phyloP scores from a whole-genome alignment of 2,329 filamentous ascomycete genomes.

The Fusarium buxicola region DNA sequence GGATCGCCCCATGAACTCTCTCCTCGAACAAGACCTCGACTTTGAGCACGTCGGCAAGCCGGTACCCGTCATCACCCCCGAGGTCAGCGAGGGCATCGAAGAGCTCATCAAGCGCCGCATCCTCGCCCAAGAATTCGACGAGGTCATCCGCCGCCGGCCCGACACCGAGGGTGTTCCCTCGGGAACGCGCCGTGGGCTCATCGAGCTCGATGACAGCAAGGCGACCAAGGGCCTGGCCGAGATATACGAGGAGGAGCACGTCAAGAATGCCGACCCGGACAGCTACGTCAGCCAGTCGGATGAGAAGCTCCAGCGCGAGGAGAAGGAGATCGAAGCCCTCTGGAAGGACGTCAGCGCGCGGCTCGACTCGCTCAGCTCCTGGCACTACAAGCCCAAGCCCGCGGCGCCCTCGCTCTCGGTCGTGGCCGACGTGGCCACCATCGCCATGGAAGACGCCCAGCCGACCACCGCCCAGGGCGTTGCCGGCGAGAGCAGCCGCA shows the following conservation, averaged over 20 bases:
- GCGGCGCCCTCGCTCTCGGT: constrained; percentile 85
- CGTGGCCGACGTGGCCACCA: constrained; percentile 89
- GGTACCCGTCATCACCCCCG: constrained; percentile 91
- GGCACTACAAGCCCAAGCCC: constrained; percentile 94
- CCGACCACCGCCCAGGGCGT: constrained; percentile 84
- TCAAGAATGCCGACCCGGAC: constrained; percentile 79
- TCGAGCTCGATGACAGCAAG: constrained; percentile 89
- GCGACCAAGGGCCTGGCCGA: constrained; percentile 89
- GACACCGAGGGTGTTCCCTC: constrained; percentile 74
- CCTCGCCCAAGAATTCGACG: constrained; percentile 89
- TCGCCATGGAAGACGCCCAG: constrained; percentile 95
- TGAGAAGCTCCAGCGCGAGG: constrained; percentile 84
- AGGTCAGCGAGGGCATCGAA: constrained; percentile 91
- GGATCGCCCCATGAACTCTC: constrained; percentile 88
- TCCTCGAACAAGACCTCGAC: constrained; percentile 93
- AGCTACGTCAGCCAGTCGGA: constrained; percentile 84
- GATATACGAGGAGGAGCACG: constrained; percentile 92
- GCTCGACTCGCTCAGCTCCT: constrained; percentile 90
- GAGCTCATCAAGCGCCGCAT: constrained; percentile 95
- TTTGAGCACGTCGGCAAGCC: constrained; percentile 97
- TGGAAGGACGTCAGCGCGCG: constrained; percentile 86
- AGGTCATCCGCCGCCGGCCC: constrained; percentile 84
- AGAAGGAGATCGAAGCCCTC: constrained; percentile 82
- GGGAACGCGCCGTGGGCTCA: constrained; percentile 74
- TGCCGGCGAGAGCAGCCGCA: constrained; percentile 74